Base-by-base conservation (phyloP, 106 monocot genomes). In the Dendrobium officinale region DNA sequence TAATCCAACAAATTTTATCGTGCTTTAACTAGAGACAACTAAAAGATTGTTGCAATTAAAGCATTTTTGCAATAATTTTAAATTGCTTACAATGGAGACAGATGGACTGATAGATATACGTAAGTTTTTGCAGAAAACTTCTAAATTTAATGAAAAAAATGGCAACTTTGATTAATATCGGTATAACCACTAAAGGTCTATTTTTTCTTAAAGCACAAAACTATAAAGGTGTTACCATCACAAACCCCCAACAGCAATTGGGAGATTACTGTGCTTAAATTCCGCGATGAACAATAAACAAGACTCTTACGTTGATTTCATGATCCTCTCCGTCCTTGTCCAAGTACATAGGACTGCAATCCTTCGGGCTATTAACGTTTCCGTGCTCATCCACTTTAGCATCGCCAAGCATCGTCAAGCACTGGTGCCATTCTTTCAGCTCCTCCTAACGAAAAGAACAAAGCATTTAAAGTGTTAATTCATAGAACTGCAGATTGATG, bases 371-470 rank as follows among this genome's bases (percentile, higher is more conserved):
- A 22, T 81, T 77, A 29, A 88, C 83, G 64, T 88, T 90, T 81
- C 92, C 92, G 79, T 88, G 66, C 40, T 88, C 92, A 85, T 93
- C 92, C 29, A 90, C 86, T 70, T 88, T 90, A 9, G 86, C 87
- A 82, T 93, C 92, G 55, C 90, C 92, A 10, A 93, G 88, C 92
- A 93, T 90, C n/a, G 64, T 77, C 80, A 93, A 80, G 73, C 92
- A 93, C 45, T 90, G 90, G 64, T 93, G 90, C 92, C 92, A 93
- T 74, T 93, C 92, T 74, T 90, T 93, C 64, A 93, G 76, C 54
- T 93, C 90, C 85, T 90, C 92, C 76, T 76, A 49, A 51, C 9
- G 9, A 9, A 76, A 76, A 44, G 2, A 76, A 13, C 45, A 70
- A 45, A 0, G 27, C 11, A 70, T 47, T 9, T 2, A 72, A 80